A percentile compares a stretch with the other conserved stretches of the same genome.
Conservation (phyloP, 768 basidiomycete species). For the Amyloporia xantha region DNA sequence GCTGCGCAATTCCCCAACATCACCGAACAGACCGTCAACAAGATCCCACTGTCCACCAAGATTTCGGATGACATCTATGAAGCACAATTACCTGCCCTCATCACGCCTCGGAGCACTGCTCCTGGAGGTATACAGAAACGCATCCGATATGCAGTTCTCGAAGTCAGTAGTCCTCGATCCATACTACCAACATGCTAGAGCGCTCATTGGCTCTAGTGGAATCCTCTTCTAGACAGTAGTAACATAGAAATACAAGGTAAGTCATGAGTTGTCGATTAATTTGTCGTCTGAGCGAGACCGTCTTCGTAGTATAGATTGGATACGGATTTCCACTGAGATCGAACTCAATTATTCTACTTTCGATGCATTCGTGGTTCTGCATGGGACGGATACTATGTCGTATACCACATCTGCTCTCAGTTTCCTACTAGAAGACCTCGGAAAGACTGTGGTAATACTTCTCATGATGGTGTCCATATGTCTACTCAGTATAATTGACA, state of each 20-base stretch:
- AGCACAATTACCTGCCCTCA: conserved; percentile 63
- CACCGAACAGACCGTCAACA: conserved; percentile 14
- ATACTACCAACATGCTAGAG: background rate
- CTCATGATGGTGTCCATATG: background rate
- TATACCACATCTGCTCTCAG: conserved; percentile 86
- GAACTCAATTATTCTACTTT: conserved; percentile 83
- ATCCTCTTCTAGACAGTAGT: conserved; percentile 81
- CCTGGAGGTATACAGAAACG: conserved; percentile 60
- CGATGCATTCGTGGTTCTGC: conserved; percentile 87
- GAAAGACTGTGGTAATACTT: conserved; percentile 73
- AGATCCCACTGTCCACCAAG: conserved; percentile 35
- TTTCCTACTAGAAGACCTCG: conserved; percentile 88
- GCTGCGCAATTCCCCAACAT: conserved; percentile 21
- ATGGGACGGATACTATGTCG: conserved; percentile 90
- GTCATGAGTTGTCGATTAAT: conserved; percentile 3
- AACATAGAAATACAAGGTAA: conserved; percentile 79
- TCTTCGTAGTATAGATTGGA: conserved; percentile 58
- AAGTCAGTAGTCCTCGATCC: conserved; percentile 38
- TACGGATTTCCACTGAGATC: conserved; percentile 85
- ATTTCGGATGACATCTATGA: conserved; percentile 64
- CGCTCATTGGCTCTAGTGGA: conserved; percentile 49
- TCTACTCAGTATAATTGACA: background rate
- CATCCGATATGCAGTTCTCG: conserved; percentile 79
- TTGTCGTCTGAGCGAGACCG: conserved; percentile 5
- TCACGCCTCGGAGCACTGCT: conserved; percentile 67